Evolutionary conservation across 495 filamentous ascomycete genomes (phyloP).

Genomic region (Aspergillus homomorphus): DNA sequence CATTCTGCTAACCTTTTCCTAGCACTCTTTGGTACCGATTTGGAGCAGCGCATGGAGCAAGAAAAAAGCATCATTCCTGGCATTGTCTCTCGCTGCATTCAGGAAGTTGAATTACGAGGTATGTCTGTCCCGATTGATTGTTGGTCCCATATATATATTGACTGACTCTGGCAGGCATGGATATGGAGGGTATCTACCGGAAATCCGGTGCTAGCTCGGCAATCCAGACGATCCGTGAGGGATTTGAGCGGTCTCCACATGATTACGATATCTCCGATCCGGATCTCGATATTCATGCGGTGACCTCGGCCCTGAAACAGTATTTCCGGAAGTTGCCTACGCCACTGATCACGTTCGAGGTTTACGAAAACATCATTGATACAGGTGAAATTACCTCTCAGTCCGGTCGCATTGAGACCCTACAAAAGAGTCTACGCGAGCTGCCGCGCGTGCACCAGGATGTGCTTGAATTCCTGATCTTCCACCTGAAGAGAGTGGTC

Average conservation of each 20-base stretch:
- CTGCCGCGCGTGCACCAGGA: constrained; percentile 81
- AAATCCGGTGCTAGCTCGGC: constrained; percentile 90
- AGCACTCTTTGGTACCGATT: constrained; percentile 86
- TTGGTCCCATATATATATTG: constrained; percentile 6
- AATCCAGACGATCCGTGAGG: constrained; percentile 81
- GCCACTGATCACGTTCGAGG: constrained; percentile 86
- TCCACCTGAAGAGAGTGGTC: constrained; percentile 89
- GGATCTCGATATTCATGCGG: constrained; percentile 90
- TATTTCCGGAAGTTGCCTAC: constrained; percentile 94
- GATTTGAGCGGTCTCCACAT: constrained; percentile 72
- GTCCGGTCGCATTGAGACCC: constrained; percentile 55
- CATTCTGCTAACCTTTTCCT: constrained; percentile 3
- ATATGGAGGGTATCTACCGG: constrained; percentile 95
- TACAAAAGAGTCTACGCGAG: constrained; percentile 67
- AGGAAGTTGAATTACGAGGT: constrained; percentile 91
- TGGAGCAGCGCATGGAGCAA: constrained; percentile 79
- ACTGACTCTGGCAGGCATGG: constrained; percentile 68
- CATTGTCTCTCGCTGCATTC: constrained; percentile 90
- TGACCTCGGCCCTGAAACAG: constrained; percentile 93
- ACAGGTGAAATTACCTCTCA: constrained; percentile 46
- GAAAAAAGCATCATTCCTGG: constrained; percentile 87
- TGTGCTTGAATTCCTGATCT: constrained; percentile 88
- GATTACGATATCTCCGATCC: constrained; percentile 91
- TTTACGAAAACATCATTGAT: constrained; percentile 87
- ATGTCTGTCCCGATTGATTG: constrained; percentile 14